A percentile compares a stretch with the other conserved stretches of the same genome.
Conservation (phyloP, 1,284 basidiomycete species). For the Heterobasidion parviporum region DNA sequence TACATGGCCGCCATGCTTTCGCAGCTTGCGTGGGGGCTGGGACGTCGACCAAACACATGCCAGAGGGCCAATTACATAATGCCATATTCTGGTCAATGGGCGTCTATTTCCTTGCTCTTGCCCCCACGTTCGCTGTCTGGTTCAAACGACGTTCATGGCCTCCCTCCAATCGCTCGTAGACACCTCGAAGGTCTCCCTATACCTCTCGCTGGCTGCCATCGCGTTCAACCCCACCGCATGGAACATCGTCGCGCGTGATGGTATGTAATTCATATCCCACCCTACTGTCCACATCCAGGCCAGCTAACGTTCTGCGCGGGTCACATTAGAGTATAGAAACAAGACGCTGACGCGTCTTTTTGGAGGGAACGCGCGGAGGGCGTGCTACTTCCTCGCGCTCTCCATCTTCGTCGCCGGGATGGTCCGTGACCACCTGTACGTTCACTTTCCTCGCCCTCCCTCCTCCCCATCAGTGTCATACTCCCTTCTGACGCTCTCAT, state of each 20-base stretch:
- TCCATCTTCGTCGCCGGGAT: constrained; percentile 85
- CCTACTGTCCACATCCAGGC: not conserved
- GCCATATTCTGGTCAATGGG: too few relatives aligned
- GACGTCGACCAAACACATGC: too few relatives aligned
- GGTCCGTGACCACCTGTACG: constrained; percentile 80
- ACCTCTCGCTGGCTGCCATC: constrained; percentile 56
- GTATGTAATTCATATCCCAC: constrained; percentile 33
- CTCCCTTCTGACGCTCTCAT: not conserved
- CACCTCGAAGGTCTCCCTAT: constrained; percentile 56
- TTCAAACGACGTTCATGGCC: not conserved
- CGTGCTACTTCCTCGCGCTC: constrained; percentile 89
- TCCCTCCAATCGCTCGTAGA: constrained; percentile 32
- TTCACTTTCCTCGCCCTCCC: constrained; percentile 12
- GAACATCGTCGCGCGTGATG: constrained; percentile 93
- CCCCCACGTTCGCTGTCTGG: too few relatives aligned
- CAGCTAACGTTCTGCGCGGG: not conserved
- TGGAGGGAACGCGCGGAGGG: constrained; percentile 64
- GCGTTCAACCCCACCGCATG: constrained; percentile 91
- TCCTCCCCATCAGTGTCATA: not conserved
- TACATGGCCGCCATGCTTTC: too few relatives aligned
- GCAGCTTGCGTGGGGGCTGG: too few relatives aligned
- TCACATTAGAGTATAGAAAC: constrained; percentile 69
- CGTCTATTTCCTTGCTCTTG: too few relatives aligned
- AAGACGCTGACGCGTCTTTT: constrained; percentile 81
- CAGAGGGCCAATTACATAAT: too few relatives aligned